Conservation (phyloP, 345 rosid species). For the Streptanthus diversifolius region DNA sequence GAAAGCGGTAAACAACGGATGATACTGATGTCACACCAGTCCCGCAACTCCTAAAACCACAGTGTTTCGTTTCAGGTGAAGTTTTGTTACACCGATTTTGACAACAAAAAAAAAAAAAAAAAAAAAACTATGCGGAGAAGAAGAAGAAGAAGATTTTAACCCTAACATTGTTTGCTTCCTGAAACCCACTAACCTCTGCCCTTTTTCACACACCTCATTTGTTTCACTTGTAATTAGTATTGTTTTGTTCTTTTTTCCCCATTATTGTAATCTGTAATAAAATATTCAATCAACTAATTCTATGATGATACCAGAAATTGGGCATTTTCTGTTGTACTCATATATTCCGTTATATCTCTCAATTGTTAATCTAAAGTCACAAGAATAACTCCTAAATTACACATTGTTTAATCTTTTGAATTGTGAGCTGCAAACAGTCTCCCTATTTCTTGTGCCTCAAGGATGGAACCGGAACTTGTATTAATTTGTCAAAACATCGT, state of each 20-base stretch:
- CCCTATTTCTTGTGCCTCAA: neutral
- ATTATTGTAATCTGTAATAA: neutral
- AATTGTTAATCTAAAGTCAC: neutral
- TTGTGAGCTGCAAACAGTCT: neutral
- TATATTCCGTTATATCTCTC: constrained; percentile 2
- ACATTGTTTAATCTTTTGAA: neutral
- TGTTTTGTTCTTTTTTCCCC: neutral
- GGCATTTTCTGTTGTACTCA: constrained; percentile 13
- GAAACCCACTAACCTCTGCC: neutral
- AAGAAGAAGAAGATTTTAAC: neutral
- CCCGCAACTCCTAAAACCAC: constrained; percentile 25
- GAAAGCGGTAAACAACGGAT: constrained; percentile 36
- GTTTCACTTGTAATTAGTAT: constrained; percentile 29
- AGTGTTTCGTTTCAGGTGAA: constrained; percentile 16
- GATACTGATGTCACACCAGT: constrained; percentile 27
- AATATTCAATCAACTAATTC: neutral
- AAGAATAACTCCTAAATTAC: neutral
- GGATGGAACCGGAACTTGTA: neutral
- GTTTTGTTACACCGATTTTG: constrained; percentile 12
- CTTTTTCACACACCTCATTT: constrained; percentile 4
- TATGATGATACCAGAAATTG: neutral
- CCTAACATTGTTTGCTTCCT: constrained; percentile 28
- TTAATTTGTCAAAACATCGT: neutral
- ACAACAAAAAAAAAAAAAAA: neutral
- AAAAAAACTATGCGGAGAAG: neutral